Evolutionary conservation across 495 filamentous ascomycete genomes (phyloP).

Genomic region (Talaromyces nanjingensis): DNA sequence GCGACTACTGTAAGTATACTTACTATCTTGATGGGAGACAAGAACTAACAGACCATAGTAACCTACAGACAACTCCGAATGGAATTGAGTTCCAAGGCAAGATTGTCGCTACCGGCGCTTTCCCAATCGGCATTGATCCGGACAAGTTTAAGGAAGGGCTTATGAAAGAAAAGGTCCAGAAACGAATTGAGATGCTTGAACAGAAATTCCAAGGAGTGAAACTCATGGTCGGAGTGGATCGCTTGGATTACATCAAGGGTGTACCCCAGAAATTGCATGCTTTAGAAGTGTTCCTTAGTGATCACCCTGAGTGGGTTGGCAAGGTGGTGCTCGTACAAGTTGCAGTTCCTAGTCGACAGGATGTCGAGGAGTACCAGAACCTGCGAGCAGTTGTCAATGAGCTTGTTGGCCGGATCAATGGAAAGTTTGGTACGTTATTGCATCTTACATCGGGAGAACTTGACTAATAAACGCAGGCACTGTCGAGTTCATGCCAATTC

Average conservation of each 20-base stretch:
- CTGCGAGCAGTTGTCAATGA: constrained; percentile 80
- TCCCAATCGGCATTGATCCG: constrained; percentile 84
- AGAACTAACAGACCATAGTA: constrained; percentile 28
- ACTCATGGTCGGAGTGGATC: constrained; percentile 83
- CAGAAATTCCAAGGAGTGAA: constrained; percentile 82
- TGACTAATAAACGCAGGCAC: constrained; percentile 43
- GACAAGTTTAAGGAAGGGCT: constrained; percentile 77
- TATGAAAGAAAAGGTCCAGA: constrained; percentile 62
- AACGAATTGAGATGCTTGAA: constrained; percentile 66
- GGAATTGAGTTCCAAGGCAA: constrained; percentile 69
- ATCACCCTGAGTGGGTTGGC: constrained; percentile 85
- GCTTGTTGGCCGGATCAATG: constrained; percentile 80
- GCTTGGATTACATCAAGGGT: constrained; percentile 87
- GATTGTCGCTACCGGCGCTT: constrained; percentile 69
- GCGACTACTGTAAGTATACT: constrained; percentile 58
- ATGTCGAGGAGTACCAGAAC: constrained; percentile 90
- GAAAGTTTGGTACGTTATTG: constrained; percentile 72
- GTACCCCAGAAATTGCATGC: constrained; percentile 86
- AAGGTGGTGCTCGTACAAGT: constrained; percentile 85
- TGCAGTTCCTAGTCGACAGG: constrained; percentile 76
- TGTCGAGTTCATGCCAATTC: constrained; percentile 85
- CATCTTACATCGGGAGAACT: too few relatives aligned
- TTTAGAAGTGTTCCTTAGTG: constrained; percentile 78
- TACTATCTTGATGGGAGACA: neutral
- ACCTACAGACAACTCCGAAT: constrained; percentile 65